These are phyloP conservation scores for Lactarius psammicola DNA, from an alignment of 768 basidiomycete species.

Conservation along the genomic window DNA sequence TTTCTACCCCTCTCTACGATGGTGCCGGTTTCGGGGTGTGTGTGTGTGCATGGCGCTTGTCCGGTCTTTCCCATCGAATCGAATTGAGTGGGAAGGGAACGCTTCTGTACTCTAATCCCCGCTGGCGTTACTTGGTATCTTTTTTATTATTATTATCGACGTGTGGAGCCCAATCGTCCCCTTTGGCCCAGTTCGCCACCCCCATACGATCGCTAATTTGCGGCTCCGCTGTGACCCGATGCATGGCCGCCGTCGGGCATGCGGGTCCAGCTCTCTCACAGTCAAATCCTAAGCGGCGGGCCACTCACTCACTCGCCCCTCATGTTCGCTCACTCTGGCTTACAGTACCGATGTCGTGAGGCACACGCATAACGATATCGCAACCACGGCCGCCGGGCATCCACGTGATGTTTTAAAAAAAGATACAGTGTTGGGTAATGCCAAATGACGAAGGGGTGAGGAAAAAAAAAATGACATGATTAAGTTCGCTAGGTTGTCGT, in stretches of 20 bases:
- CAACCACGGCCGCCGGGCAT: neutral
- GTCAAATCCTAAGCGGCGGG: neutral
- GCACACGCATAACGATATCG: neutral
- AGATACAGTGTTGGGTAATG: neutral
- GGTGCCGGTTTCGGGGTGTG: neutral
- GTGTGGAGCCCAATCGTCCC: too few relatives aligned
- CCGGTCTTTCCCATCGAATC: neutral
- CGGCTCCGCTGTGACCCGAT: neutral
- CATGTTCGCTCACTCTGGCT: neutral
- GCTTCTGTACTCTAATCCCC: neutral
- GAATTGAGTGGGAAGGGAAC: neutral
- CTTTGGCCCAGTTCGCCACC: neutral
- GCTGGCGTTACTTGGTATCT: neutral
- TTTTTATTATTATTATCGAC: neutral
- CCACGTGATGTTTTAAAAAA: neutral
- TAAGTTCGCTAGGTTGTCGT: neutral
- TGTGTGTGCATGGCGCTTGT: neutral
- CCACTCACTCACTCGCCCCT: too few relatives aligned
- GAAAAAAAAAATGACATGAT: neutral
- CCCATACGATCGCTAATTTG: neutral
- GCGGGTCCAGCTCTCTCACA: neutral
- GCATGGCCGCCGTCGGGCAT: neutral
- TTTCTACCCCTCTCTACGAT: neutral
- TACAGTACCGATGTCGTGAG: neutral
- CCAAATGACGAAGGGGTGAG: neutral